Conservation (phyloP, 2,329 filamentous ascomycete genomes). For the Tolypocladium capitatum region DNA sequence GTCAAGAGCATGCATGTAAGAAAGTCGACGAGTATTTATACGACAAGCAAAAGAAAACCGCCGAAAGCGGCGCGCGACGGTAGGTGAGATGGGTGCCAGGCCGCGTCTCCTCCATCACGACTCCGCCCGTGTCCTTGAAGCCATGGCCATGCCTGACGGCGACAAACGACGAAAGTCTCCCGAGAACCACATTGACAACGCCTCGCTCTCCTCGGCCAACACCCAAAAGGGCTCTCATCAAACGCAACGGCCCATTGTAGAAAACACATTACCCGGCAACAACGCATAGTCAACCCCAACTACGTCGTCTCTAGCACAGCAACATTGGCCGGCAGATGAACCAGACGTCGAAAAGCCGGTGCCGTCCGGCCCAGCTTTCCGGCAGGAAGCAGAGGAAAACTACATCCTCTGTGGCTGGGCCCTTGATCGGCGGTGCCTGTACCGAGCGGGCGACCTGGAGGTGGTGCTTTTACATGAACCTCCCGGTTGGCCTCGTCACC, state of each 20-base stretch:
- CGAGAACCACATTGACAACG: background rate
- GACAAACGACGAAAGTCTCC: background rate
- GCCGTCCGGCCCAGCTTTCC: constrained; percentile 6
- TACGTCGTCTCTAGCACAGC: background rate
- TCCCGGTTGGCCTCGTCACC: constrained; percentile 40
- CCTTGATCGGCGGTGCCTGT: constrained; percentile 40
- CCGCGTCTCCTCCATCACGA: background rate
- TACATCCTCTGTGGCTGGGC: constrained; percentile 45
- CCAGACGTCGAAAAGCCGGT: constrained; percentile 8
- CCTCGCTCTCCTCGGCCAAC: background rate
- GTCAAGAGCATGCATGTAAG: too few species aligned
- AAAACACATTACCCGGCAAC: background rate
- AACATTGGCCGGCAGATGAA: background rate
- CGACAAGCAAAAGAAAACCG: too few species aligned
- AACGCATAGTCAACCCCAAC: background rate
- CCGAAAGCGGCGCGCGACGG: too few species aligned
- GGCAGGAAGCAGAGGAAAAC: constrained; percentile 23
- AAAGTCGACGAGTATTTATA: too few species aligned
- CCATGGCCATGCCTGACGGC: background rate
- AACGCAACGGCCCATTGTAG: background rate
- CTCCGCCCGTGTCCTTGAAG: background rate
- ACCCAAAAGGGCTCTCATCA: background rate
- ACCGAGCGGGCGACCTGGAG: constrained; percentile 35
- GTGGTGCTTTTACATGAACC: constrained; percentile 48
- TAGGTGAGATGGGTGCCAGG: background rate